Base-by-base conservation (phyloP, 2,329 filamentous ascomycete genomes). In the Corynespora cassiicola region DNA sequence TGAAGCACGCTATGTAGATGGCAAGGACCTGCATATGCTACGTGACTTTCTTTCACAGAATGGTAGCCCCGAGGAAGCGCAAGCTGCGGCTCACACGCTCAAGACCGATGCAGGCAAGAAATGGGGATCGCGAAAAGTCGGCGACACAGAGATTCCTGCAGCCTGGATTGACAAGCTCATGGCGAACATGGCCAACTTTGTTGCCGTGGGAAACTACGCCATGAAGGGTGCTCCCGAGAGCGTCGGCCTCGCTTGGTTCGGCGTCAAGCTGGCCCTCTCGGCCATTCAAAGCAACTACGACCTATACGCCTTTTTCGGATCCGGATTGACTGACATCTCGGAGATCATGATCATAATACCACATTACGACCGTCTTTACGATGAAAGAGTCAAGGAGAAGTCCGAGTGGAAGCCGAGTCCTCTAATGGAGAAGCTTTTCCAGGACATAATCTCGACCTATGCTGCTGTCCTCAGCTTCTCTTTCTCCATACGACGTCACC, bases 231-330 rank as follows among this genome's bases (percentile, higher is more conserved):
- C 50, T 7, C 50, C 50, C 4, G 50, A 51, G 25, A 49, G 35
- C 31, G 50, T 54, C 6, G 34, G 38, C n/a, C 38, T 44, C 23
- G 50, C 47, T 5, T 51, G 45, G 47, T 51, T 46, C 17, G 42
- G 36, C 5, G 42, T 54, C 21, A 51, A 39, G 21, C 36, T 48
- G 11, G 41, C 34, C 7, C 39, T 54, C 11, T 32, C 31, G 12
- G 50, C 50, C 9, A 51, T 54, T 6, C 44, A 54, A 21, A 47
- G 31, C 36, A 51, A 53, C 33, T 48, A 53, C 26, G 34, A 32
- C 12, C 39, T 52, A n/a, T 52, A 50, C 22, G 21, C 21, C 6
- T 34, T 52, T 10, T 52, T 52, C 17, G 46, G 46, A 3, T 12
- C 43, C 5, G 46, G 46, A 5, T 27, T 52, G 4, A 42, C 31